Conservation (phyloP, 2,329 filamentous ascomycete species). For the Fusarium falciforme region DNA sequence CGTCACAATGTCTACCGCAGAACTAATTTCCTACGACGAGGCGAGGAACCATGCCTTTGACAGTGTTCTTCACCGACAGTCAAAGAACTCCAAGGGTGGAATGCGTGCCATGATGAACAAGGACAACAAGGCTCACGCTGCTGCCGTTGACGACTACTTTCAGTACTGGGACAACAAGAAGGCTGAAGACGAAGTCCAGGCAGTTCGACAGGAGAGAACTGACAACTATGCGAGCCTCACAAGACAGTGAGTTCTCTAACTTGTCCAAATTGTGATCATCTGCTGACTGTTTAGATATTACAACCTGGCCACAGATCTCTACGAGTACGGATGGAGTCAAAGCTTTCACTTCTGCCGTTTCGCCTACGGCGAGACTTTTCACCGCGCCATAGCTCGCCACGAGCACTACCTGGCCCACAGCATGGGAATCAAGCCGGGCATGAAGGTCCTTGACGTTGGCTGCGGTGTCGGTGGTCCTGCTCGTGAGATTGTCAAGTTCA, state of each 20-base stretch:
- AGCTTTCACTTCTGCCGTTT: slow-evolving; percentile 98
- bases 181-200: slow-evolving; percentile 79
- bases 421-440: slow-evolving; percentile 82
- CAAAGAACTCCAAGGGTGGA: slow-evolving; percentile 73
- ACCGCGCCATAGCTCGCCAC: slow-evolving; percentile 89
- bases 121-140: slow-evolving; percentile 75
- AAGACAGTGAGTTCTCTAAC: slow-evolving; percentile 72
- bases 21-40: slow-evolving; percentile 82
- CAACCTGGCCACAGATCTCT: slow-evolving; percentile 90
- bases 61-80: slow-evolving; percentile 79
- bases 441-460: slow-evolving; percentile 93
- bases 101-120: slow-evolving; percentile 86
- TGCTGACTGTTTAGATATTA: slow-evolving; percentile 73
- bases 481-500: slow-evolving; percentile 92
- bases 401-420: slow-evolving; percentile 93
- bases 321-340: slow-evolving; percentile 94
- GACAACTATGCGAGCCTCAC: slow-evolving; percentile 90
- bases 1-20: slow-evolving; percentile 41
- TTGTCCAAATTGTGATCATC: rapidly evolving
- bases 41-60: slow-evolving; percentile 86
- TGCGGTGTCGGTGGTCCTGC: slow-evolving; percentile 96
- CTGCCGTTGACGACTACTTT: slow-evolving; percentile 86
- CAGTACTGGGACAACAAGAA: slow-evolving; percentile 90
- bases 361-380: slow-evolving; percentile 83
- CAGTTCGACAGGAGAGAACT: slow-evolving; percentile 72